Evolutionary conservation across 2,329 filamentous ascomycete genomes (phyloP).

Genomic region (Colletotrichum karsti): DNA sequence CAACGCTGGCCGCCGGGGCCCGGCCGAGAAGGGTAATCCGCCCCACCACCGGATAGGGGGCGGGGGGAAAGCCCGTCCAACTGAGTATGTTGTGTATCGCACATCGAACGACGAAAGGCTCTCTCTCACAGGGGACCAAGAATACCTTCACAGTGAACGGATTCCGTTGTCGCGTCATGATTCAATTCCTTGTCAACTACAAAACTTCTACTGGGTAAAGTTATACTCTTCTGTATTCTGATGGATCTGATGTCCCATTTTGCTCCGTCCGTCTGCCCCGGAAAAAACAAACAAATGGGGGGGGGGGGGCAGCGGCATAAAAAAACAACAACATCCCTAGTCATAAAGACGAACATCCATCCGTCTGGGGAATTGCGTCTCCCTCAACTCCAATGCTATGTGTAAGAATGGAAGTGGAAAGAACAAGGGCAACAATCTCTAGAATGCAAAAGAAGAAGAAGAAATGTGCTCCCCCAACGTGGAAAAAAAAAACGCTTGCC

Average conservation of each 20-base stretch:
- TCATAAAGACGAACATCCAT: constrained; percentile 14
- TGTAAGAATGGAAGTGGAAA: constrained; percentile 18
- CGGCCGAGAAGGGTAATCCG: too few relatives aligned
- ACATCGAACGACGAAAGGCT: too few relatives aligned
- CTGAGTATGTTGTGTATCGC: too few relatives aligned
- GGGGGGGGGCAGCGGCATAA: background rate
- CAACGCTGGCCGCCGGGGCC: too few relatives aligned
- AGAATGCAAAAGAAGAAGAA: constrained; percentile 2
- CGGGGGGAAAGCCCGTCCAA: too few relatives aligned
- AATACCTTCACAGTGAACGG: too few relatives aligned
- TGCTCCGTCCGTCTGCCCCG: constrained; percentile 3
- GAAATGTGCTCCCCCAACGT: background rate
- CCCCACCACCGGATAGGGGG: too few relatives aligned
- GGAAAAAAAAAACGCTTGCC: background rate
- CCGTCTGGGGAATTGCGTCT: background rate
- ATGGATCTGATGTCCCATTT: background rate
- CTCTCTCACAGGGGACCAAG: background rate
- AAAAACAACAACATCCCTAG: background rate
- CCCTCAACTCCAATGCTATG: constrained; percentile 23
- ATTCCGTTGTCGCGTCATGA: too few relatives aligned
- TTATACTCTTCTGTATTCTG: constrained; percentile 5
- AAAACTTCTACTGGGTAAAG: constrained; percentile 7
- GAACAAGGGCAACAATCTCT: background rate
- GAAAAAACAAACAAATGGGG: background rate
- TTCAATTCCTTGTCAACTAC: background rate